Conservation (phyloP, 108 stramenopile species). For the Seminavis robusta region DNA sequence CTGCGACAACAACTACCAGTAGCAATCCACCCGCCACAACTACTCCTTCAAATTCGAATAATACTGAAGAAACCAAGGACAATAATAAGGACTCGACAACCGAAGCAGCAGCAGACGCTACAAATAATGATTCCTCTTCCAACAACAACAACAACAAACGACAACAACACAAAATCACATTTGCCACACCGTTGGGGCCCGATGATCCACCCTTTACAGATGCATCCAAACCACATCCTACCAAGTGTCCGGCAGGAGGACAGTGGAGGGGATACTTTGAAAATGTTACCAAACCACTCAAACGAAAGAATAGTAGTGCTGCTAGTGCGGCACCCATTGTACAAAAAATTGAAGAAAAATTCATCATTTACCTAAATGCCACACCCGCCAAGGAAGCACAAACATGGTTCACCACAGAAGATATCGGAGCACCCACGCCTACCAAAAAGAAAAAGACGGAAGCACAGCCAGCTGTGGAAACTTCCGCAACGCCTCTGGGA, state of each 20-base stretch:
- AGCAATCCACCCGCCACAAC: too few relatives aligned
- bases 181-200: slow-evolving; percentile 12
- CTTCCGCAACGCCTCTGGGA: not conserved
- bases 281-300: slow-evolving; percentile 24
- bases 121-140: not conserved
- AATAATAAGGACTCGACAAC: too few relatives aligned
- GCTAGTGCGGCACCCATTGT: not conserved
- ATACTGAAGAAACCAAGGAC: too few relatives aligned
- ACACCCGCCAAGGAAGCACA: slow-evolving; percentile 28
- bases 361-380: slow-evolving; percentile 75
- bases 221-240: slow-evolving; percentile 22
- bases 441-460: slow-evolving; percentile 3
- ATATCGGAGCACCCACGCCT: too few relatives aligned
- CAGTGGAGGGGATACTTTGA: slow-evolving; percentile 79
- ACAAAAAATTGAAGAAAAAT: slow-evolving; percentile 46
- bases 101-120: too few relatives aligned
- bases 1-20: too few relatives aligned
- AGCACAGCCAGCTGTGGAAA: not conserved
- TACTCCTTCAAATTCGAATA: too few relatives aligned
- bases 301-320: not conserved
- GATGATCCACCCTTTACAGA: slow-evolving; percentile 58
- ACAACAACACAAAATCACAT: not conserved
- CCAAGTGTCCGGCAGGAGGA: slow-evolving; percentile 56
- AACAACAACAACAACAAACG: too few relatives aligned
- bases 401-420: not conserved